These are phyloP conservation scores for Alternaria postmessia DNA, from an alignment of 2,329 filamentous ascomycete genomes.

Conservation along the genomic window DNA sequence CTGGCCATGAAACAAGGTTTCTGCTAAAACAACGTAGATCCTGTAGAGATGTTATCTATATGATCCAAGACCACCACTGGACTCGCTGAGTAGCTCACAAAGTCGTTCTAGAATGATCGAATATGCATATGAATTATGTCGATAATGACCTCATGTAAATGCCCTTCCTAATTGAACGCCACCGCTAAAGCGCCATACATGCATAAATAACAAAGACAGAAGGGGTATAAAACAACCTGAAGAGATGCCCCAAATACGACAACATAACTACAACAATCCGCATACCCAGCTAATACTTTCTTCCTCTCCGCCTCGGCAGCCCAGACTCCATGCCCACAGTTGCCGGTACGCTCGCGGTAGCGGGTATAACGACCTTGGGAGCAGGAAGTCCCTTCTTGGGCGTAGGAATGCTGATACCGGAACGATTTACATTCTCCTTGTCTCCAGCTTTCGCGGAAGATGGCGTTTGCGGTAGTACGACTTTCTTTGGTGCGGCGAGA, in stretches of 20 bases:
- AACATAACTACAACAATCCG: background rate
- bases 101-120: background rate
- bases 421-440: slow-evolving; percentile 36
- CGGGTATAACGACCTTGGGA: slow-evolving; percentile 29
- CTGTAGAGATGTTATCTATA: background rate
- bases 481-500: slow-evolving; percentile 46
- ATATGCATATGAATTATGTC: background rate
- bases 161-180: background rate
- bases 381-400: slow-evolving; percentile 44
- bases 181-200: slow-evolving; percentile 4
- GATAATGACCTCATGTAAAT: background rate
- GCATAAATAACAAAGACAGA: background rate
- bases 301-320: slow-evolving; percentile 40
- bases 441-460: slow-evolving; percentile 20
- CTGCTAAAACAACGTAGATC: too few species aligned
- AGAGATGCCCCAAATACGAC: background rate
- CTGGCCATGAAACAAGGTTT: too few species aligned
- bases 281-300: slow-evolving; percentile 23
- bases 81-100: background rate
- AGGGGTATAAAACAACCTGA: background rate
- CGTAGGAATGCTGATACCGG: slow-evolving; percentile 28
- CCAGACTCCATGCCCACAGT: slow-evolving; percentile 30
- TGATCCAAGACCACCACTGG: background rate
- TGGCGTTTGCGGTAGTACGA: slow-evolving; percentile 40
- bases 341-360: slow-evolving; percentile 9